Base-by-base conservation (phyloP, 139 green algal genomes). In the Coccomyxa sp. region DNA sequence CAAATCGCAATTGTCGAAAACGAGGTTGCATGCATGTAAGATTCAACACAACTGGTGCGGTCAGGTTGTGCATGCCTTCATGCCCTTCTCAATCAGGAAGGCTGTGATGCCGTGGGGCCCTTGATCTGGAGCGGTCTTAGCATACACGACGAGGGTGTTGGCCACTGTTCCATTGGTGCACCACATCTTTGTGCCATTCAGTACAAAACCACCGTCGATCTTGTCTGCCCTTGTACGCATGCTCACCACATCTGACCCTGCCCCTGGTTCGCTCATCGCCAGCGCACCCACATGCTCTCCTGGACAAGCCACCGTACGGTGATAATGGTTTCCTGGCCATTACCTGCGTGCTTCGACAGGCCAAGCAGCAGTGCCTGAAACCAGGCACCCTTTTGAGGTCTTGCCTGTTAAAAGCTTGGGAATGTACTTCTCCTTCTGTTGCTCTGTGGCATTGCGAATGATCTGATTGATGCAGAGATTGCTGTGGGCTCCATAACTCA, bases 401-500 rank as follows among this genome's bases (percentile, higher is more conserved):
- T 13, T 60, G 87, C 93, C 93, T 86, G 90, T 89, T 3, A 96
- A 89, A 1, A 96, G 90, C 45, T 88, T 87, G 0, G 95, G 94
- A 28, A 98, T 87, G 83, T 96, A 97, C 81, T 91, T 91, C 0
- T 82, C 79, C 79, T 93, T 92, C 86, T 98, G 95, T 30, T 85
- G 85, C 25, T 86, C 25, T 58, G 18, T 95, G 59, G 76, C 95
- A 76, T 98, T 93, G 15, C 96, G 86, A 82, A 95, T 92, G 1
- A 98, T 82, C 88, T 98, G 96, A 86, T 96, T 97, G 71, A 98
- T 91, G 88, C 96, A 98, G 66, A 98, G 89, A 85, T 98, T 98
- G 89, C 86, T 94, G 88, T 98, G 95, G 0, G 95, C 95, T 28
- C 94, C 95, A 83, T 98, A 98, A 28, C 84, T 92, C 9, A 98